Evolutionary conservation across 2,329 filamentous ascomycete genomes (phyloP).

Genomic region (Pseudogymnoascus sp.): DNA sequence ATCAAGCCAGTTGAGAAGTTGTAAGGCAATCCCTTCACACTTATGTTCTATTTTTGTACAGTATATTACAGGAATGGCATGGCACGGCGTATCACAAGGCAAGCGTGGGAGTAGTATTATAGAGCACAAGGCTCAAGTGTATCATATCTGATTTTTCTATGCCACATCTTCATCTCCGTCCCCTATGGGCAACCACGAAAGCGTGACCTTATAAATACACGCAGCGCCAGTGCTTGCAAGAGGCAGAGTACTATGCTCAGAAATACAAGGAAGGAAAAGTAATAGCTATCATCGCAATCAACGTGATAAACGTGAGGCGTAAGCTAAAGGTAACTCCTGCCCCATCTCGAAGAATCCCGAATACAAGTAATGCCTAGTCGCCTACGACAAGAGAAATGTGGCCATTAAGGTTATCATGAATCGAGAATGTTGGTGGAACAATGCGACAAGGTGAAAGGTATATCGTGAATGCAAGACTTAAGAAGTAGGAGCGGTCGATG

Average conservation of each 20-base stretch:
- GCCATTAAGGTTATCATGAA: conserved; percentile 26
- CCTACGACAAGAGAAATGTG: conserved; percentile 19
- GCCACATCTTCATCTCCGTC: conserved; percentile 13
- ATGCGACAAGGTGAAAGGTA: conserved; percentile 18
- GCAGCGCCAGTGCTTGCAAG: conserved; percentile 27
- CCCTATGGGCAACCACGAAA: conserved; percentile 19
- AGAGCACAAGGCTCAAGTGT: conserved; percentile 20
- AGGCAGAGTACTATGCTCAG: conserved; percentile 19
- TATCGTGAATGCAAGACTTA: conserved; percentile 17
- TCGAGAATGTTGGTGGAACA: conserved; percentile 23
- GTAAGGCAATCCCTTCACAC: conserved; percentile 8
- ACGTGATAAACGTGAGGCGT: conserved; percentile 21
- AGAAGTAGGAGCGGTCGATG: conserved; percentile 19
- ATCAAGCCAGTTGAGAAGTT: conserved; percentile 58
- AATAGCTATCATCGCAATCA: conserved; percentile 26
- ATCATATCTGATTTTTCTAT: conserved; percentile 24
- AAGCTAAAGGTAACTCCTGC: conserved; percentile 28
- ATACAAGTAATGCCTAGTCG: conserved; percentile 22
- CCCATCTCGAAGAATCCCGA: conserved; percentile 24
- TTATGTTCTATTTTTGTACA: neutral
- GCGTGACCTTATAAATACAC: conserved; percentile 23
- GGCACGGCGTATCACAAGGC: conserved; percentile 7
- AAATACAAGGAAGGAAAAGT: conserved; percentile 23
- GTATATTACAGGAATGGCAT: conserved; percentile 10
- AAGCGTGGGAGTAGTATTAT: conserved; percentile 7